Conservation (phyloP, 2,329 filamentous ascomycete species). For the Fusarium hainanense region DNA sequence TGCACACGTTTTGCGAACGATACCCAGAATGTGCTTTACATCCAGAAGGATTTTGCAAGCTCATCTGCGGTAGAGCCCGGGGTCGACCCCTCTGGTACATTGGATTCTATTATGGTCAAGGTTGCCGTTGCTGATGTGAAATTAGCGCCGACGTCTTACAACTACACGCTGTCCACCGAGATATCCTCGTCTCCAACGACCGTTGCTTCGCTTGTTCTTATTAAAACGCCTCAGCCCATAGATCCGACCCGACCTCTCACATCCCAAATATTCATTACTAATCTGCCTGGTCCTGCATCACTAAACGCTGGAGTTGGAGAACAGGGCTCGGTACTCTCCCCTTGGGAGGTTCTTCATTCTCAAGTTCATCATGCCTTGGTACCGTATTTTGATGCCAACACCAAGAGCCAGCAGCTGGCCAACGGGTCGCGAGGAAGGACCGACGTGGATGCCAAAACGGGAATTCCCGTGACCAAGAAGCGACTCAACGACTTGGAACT, state of each 20-base stretch:
- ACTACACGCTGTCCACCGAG: slow-evolving; percentile 84
- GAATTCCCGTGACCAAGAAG: slow-evolving; percentile 97
- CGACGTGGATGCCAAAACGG: slow-evolving; percentile 91
- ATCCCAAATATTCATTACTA: slow-evolving; percentile 91
- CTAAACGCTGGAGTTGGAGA: slow-evolving; percentile 74
- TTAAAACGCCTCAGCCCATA: slow-evolving; percentile 90
- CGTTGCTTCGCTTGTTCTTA: slow-evolving; percentile 84
- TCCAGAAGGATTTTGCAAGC: slow-evolving; percentile 81
- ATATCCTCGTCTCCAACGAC: slow-evolving; percentile 84
- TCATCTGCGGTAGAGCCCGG: slow-evolving; percentile 64
- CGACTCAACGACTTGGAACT: slow-evolving; percentile 94
- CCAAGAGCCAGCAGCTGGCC: slow-evolving; percentile 78
- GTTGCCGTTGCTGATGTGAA: slow-evolving; percentile 18
- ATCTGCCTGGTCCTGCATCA: slow-evolving; percentile 83
- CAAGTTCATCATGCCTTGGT: slow-evolving; percentile 90
- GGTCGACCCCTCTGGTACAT: slow-evolving; percentile 58
- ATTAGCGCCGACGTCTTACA: slow-evolving; percentile 66
- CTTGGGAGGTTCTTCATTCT: slow-evolving; percentile 92
- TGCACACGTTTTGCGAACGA: slow-evolving; percentile 92
- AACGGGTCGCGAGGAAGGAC: slow-evolving; percentile 76
- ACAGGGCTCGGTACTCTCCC: slow-evolving; percentile 79
- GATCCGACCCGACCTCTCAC: slow-evolving; percentile 84
- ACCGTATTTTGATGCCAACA: slow-evolving; percentile 97
- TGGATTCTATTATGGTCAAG: neutral
- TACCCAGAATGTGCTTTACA: slow-evolving; percentile 86